phyloP scores from a whole-genome alignment of 148 eudicot species.

The Diospyros lotus region DNA sequence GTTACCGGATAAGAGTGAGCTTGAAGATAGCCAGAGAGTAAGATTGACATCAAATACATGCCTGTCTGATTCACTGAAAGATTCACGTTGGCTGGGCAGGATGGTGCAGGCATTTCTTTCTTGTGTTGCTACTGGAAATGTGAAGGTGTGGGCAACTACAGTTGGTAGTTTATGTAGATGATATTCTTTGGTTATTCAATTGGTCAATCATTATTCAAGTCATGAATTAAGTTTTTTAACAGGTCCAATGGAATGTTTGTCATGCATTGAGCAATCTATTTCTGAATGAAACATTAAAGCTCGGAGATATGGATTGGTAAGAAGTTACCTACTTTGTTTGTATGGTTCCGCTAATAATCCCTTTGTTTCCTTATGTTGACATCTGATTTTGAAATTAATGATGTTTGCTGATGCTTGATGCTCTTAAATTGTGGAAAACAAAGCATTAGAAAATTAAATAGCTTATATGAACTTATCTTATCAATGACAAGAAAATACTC shows the following conservation, averaged over 20 bases:
- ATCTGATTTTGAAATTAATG: neutral
- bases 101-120: conserved; percentile 93
- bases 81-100: conserved; percentile 47
- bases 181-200: neutral
- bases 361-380: conserved; percentile 4
- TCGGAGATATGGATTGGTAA: conserved; percentile 76
- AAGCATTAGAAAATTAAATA: neutral
- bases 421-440: neutral
- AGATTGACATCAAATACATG: conserved; percentile 13
- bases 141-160: conserved; percentile 48
- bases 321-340: conserved; percentile 4
- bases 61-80: conserved; percentile 19
- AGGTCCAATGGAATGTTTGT: conserved; percentile 99
- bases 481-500: neutral
- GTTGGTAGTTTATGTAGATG: neutral
- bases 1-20: conserved; percentile 15
- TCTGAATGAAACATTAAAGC: conserved; percentile 61
- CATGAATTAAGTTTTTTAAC: conserved; percentile 20
- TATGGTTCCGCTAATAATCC: neutral
- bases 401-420: neutral
- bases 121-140: conserved; percentile 91
- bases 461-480: neutral
- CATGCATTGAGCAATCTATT: conserved; percentile 92
- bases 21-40: conserved; percentile 9
- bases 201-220: neutral